phyloP scores from a whole-genome alignment of 345 rosid species.

The Camelina laxa region DNA sequence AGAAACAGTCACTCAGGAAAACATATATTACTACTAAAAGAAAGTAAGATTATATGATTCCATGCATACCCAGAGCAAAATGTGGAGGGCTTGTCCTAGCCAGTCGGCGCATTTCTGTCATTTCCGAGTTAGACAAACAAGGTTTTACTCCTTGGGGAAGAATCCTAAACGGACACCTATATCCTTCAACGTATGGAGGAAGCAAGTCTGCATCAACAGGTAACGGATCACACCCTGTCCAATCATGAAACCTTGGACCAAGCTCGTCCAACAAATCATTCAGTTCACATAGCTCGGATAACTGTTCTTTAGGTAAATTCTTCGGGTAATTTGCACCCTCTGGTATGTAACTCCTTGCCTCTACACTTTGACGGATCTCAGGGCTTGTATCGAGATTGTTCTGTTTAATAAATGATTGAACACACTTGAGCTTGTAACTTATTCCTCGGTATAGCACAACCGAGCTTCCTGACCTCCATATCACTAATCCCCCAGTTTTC shows the following conservation, averaged over 20 bases:
- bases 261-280: slow-evolving; percentile 71
- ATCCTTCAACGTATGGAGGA: slow-evolving; percentile 71
- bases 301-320: slow-evolving; percentile 62
- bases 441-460: slow-evolving; percentile 88
- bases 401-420: slow-evolving; percentile 59
- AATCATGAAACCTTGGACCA: slow-evolving; percentile 89
- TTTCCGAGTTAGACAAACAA: slow-evolving; percentile 59
- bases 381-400: slow-evolving; percentile 40
- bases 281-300: slow-evolving; percentile 61
- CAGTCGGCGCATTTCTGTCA: slow-evolving; percentile 69
- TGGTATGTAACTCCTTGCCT: slow-evolving; percentile 36
- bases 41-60: slow-evolving; percentile 12
- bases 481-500: slow-evolving; percentile 86
- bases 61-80: slow-evolving; percentile 75
- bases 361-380: slow-evolving; percentile 23
- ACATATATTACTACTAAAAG: slow-evolving; percentile 8
- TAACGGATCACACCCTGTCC: slow-evolving; percentile 88
- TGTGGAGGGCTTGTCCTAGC: slow-evolving; percentile 82
- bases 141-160: slow-evolving; percentile 73
- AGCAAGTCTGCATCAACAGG: slow-evolving; percentile 96
- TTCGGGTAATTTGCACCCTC: slow-evolving; percentile 50
- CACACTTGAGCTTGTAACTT: slow-evolving; percentile 72
- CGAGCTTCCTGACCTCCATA: slow-evolving; percentile 96
- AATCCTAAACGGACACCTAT: slow-evolving; percentile 72
- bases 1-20: slow-evolving; percentile 29